Evolutionary conservation across 2,329 filamentous ascomycete genomes (phyloP), one percentile per base, ranked within the genome.

Genomic region (Fusarium austroafricanum): DNA sequence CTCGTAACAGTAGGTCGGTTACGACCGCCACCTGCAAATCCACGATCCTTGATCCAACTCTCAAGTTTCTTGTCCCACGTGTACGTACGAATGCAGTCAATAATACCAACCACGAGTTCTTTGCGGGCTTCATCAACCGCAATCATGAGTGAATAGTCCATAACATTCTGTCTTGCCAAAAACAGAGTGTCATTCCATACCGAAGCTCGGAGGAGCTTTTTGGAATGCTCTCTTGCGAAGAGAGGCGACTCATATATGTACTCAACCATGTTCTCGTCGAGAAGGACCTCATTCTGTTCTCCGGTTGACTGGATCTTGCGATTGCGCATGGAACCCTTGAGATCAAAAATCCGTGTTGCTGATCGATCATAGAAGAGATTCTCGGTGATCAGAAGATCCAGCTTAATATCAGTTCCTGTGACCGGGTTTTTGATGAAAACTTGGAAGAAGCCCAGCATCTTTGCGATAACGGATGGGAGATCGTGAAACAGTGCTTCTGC

Each of bases 41-140:
- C 96, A 38, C 95, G 91, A 76, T 98, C 94, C 80, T 99, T 99
- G 86, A 99, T 97, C 96, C 96, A 99, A 55, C 91, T 96, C 82
- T 99, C 96, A n/a, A 99, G 87, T 77, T 97, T 97, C 85, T 99
- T 99, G 83, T 99, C 96, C 94, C 96, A 99, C 0, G 96, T 99
- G 77, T 98, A 99, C 0, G 96, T 99, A 55, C 96, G 89, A 71
- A 99, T 98, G 78, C 96, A 98, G 78, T 99, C 95, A 68, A 99
- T 98, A 74, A 99, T 98, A 6, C 96, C 96, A 3, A 99, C 94
- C 15, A 98, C 93, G 15, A 99, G 87, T 80, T 99, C 95, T 74
- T 95, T 94, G 67, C 89, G 88, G 37, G 86, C 85, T 77, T 97
- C 96, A 74, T 99, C 95, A 43, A 99, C 96, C 1, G 95, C 96